phyloP scores from a whole-genome alignment of 1,284 basidiomycete genomes.

The Fomitopsis schrenkii region DNA sequence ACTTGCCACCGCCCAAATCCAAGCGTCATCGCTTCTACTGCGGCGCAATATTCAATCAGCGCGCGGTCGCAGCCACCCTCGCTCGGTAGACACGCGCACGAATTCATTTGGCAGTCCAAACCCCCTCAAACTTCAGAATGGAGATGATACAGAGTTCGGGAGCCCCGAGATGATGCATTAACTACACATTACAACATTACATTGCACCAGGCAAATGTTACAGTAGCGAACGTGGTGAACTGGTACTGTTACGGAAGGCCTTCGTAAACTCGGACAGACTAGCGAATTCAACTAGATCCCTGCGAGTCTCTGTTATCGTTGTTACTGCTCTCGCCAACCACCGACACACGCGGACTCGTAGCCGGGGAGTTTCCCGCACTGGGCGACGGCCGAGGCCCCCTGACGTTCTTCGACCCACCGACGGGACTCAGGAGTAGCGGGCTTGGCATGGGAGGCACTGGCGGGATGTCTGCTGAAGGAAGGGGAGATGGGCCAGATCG shows the following conservation, averaged over 20 bases:
- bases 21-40: background rate
- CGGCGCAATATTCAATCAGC: background rate
- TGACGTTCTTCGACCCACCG: background rate
- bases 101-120: too few species aligned
- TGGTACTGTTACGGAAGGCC: background rate
- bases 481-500: background rate
- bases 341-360: background rate
- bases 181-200: background rate
- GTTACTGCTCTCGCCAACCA: background rate
- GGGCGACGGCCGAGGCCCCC: conserved; percentile 6
- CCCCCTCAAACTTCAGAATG: too few species aligned
- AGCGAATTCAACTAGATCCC: background rate
- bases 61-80: background rate
- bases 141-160: too few species aligned
- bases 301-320: background rate
- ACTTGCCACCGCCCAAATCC: background rate
- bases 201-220: background rate
- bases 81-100: too few species aligned
- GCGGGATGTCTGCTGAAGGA: background rate
- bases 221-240: background rate
- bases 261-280: background rate
- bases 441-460: background rate
- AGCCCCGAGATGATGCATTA: background rate
- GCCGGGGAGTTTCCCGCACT: background rate
- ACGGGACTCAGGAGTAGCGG: background rate